Evolutionary conservation across 306 rosid genomes (phyloP), one percentile per base, ranked within the genome.

Genomic region (Sechiopsis laciniata): DNA sequence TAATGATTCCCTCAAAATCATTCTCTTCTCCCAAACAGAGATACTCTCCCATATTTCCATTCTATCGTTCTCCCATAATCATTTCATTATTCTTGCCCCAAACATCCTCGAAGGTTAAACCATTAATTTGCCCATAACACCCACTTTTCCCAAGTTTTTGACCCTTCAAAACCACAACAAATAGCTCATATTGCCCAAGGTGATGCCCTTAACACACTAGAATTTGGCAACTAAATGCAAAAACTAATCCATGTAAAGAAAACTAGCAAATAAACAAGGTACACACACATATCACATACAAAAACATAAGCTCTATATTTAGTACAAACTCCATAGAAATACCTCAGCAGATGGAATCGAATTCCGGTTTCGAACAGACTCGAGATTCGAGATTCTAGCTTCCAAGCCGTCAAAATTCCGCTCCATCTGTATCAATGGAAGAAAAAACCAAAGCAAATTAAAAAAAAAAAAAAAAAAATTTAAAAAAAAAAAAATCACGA

Each of bases 321-420:
- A 64, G 26, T 37, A 40, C 50, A 64, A 40, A 15, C 53, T 65
- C 71, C 71, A 64, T 17, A 50, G 22, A 54, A 58, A 70, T 62
- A 79, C 86, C 84, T 48, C 72, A 51, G 61, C 26, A 74, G 79
- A 69, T 3, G 86, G 58, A 77, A 58, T 77, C 13, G 78, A 78
- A 52, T 45, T 59, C 74, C 60, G 78, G 74, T 52, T 40, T 58
- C 53, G 80, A 77, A 73, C 65, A 0, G 82, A 75, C 78, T 83
- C 80, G 21, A 83, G 80, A 57, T 75, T 77, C 45, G 50, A 45
- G 73, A 83, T 61, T 77, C 86, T 77, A 7, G 69, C 67, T 59
- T 80, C 84, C 17, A 80, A 70, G 66, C 74, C 79, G 29, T 72
- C 82, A 53, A 80, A 83, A 35, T 74, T 77, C 16, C 53, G 77